Evolutionary conservation across 2,329 filamentous ascomycete species (phyloP).

Genomic region (Alternaria brassicicola): DNA sequence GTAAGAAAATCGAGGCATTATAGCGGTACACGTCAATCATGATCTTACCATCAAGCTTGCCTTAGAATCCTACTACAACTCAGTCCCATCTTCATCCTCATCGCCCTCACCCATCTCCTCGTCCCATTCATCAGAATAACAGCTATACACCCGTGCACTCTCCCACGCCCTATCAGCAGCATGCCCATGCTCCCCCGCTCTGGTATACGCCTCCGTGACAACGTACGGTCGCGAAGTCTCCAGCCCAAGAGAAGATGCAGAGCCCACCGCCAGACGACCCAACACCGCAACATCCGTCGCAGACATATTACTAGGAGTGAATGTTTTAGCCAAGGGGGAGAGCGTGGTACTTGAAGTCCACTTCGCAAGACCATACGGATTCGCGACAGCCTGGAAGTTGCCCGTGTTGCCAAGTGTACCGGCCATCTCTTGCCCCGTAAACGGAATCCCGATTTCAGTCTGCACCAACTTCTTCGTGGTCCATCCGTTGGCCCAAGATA

Average conservation of each 20-base stretch:
- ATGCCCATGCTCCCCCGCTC: background rate
- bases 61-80: background rate
- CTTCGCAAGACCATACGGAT: constrained; percentile 17
- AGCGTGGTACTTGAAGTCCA: background rate
- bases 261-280: background rate
- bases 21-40: background rate
- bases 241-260: background rate
- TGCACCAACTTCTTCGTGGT: background rate
- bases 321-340: background rate
- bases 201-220: constrained; percentile 2
- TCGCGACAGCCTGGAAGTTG: background rate
- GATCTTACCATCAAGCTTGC: background rate
- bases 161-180: background rate
- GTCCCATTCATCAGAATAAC: background rate
- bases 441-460: background rate
- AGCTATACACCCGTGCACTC: background rate
- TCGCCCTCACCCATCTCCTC: background rate
- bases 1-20: background rate
- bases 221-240: background rate
- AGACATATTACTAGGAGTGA: background rate
- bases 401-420: background rate
- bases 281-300: background rate
- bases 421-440: background rate
- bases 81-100: background rate
- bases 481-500: background rate